Conservation (phyloP, 1,284 basidiomycete genomes). For the Malassezia obtusa region DNA sequence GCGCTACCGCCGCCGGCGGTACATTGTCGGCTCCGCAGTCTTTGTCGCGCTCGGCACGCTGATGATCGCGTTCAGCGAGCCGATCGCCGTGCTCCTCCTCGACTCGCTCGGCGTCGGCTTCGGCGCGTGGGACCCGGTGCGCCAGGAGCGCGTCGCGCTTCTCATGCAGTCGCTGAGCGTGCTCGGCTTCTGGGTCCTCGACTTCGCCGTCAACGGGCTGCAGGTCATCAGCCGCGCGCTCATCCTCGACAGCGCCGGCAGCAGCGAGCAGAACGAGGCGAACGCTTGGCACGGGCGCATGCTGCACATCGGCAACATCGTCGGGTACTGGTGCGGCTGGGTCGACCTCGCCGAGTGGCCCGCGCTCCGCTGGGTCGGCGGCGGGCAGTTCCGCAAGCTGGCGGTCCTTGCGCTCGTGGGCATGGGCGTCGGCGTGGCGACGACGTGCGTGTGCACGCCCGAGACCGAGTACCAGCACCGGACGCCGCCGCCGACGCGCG, state of each 20-base stretch:
- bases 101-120: conserved; percentile 65
- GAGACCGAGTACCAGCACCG: conserved; percentile 10
- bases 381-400: conserved; percentile 89
- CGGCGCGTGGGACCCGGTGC: conserved; percentile 80
- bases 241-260: conserved; percentile 75
- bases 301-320: conserved; percentile 37
- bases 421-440: conserved; percentile 68
- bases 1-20: conserved; percentile 70
- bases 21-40: conserved; percentile 73
- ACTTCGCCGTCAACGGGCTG: conserved; percentile 81
- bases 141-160: conserved; percentile 32
- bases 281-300: conserved; percentile 93
- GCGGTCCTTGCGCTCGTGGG: conserved; percentile 74
- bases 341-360: conserved; percentile 68
- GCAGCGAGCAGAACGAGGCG: conserved; percentile 73
- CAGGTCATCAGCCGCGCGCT: conserved; percentile 87
- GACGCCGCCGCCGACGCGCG: background rate
- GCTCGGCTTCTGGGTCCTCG: conserved; percentile 81
- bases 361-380: conserved; percentile 70
- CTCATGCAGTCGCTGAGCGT: conserved; percentile 58
- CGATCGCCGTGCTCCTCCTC: conserved; percentile 64
- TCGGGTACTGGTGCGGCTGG: conserved; percentile 58
- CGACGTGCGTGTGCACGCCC: conserved; percentile 71
- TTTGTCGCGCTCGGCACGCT: conserved; percentile 64
- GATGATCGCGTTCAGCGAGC: conserved; percentile 75